Conservation (phyloP, 306 rosid genomes). For the Mucuna pruriens region DNA sequence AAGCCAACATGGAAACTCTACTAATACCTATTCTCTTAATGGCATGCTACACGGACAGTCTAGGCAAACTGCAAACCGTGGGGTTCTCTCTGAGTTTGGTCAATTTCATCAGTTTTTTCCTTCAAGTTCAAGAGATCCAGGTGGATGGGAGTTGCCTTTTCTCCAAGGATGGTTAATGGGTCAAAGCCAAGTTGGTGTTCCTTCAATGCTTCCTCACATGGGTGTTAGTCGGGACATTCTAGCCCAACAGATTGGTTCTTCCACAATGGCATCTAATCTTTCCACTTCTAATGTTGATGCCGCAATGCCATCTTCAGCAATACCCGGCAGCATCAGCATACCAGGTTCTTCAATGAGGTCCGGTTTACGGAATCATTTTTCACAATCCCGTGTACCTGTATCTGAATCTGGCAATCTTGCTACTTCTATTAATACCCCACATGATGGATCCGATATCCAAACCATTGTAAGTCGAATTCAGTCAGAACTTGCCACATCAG, state of each 20-base stretch:
- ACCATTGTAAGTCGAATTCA: slow-evolving; percentile 70
- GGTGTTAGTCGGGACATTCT: slow-evolving; percentile 45
- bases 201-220: slow-evolving; percentile 57
- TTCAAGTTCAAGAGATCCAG: slow-evolving; percentile 64
- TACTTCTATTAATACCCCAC: slow-evolving; percentile 44
- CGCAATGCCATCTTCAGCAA: slow-evolving; percentile 54
- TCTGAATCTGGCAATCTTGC: slow-evolving; percentile 64
- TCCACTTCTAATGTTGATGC: slow-evolving; percentile 41
- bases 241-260: slow-evolving; percentile 43
- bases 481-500: slow-evolving; percentile 82
- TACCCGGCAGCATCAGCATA: slow-evolving; percentile 56
- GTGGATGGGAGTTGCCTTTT: slow-evolving; percentile 89
- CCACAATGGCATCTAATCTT: slow-evolving; percentile 29
- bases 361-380: slow-evolving; percentile 59
- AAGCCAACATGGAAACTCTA: slow-evolving; percentile 47
- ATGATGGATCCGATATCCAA: slow-evolving; percentile 73
- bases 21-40: slow-evolving; percentile 46
- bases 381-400: slow-evolving; percentile 60
- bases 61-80: slow-evolving; percentile 49
- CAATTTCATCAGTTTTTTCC: slow-evolving; percentile 56
- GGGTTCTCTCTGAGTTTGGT: slow-evolving; percentile 44
- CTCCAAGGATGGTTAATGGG: slow-evolving; percentile 96
- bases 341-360: slow-evolving; percentile 72
- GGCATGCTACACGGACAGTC: slow-evolving; percentile 44
- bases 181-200: slow-evolving; percentile 82